These are phyloP conservation scores for Gossypium turneri DNA, from an alignment of 345 rosid genomes.

Conservation along the genomic window DNA sequence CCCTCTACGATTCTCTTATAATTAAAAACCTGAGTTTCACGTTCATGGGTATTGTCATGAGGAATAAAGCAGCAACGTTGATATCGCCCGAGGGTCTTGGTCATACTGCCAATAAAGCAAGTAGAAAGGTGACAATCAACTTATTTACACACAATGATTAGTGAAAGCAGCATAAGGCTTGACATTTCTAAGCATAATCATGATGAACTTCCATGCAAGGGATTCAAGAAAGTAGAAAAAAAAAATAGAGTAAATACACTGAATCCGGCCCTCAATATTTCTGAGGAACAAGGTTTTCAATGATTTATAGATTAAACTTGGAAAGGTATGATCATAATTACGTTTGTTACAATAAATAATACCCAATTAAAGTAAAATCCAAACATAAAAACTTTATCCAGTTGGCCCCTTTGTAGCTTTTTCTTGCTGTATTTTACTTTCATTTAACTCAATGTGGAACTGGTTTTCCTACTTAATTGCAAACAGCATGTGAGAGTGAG, in stretches of 20 bases:
- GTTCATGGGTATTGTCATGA: constrained; percentile 47
- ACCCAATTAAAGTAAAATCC: neutral
- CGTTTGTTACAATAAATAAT: neutral
- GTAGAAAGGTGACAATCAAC: neutral
- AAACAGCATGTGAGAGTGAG: neutral
- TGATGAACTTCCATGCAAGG: neutral
- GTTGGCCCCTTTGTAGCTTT: neutral
- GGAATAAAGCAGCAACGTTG: constrained; percentile 58
- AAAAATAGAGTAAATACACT: neutral
- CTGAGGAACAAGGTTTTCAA: neutral
- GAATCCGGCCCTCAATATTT: neutral
- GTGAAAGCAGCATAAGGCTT: neutral
- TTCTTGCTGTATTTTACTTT: too few relatives aligned
- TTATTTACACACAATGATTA: too few relatives aligned
- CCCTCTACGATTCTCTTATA: neutral
- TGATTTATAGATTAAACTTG: neutral
- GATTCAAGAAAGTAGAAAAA: neutral
- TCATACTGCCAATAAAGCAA: constrained; percentile 30
- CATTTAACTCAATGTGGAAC: too few relatives aligned
- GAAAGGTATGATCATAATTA: neutral
- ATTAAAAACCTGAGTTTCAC: constrained; percentile 54
- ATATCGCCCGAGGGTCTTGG: constrained; percentile 65
- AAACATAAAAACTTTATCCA: neutral
- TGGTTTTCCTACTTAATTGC: neutral
- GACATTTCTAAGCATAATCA: neutral